These are phyloP conservation scores for Botrytis hyacinthi DNA, from an alignment of 2,329 filamentous ascomycete species.

Conservation along the genomic window DNA sequence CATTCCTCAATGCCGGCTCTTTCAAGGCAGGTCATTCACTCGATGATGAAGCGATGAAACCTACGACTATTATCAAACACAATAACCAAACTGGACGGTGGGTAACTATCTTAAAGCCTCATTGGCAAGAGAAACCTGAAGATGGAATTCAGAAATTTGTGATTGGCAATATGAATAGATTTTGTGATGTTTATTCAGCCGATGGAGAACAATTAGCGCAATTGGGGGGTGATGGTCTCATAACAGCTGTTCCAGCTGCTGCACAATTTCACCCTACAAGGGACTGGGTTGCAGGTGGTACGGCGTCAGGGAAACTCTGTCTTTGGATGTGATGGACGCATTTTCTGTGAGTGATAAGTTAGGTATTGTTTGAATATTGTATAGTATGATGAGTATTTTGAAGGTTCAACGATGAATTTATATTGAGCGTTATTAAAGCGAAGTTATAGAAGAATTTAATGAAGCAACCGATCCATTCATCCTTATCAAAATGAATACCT, in stretches of 20 bases:
- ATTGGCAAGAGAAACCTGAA: slow-evolving; percentile 80
- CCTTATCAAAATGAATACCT: not conserved
- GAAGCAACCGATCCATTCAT: not conserved
- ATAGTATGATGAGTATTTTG: not conserved
- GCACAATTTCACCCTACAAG: slow-evolving; percentile 82
- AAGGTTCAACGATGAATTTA: not conserved
- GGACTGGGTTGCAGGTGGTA: slow-evolving; percentile 92
- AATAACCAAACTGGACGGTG: slow-evolving; percentile 96
- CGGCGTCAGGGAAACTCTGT: slow-evolving; percentile 86
- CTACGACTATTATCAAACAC: slow-evolving; percentile 68
- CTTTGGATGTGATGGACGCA: slow-evolving; percentile 69
- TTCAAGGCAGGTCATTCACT: slow-evolving; percentile 62
- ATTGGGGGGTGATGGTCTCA: slow-evolving; percentile 73
- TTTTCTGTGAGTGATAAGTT: not conserved
- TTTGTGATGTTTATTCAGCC: slow-evolving; percentile 84
- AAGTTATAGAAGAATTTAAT: not conserved
- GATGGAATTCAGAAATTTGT: slow-evolving; percentile 84
- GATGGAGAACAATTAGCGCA: slow-evolving; percentile 87
- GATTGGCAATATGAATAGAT: slow-evolving; percentile 97
- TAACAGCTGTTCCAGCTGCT: slow-evolving; percentile 91
- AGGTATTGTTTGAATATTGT: not conserved
- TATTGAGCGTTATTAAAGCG: not conserved
- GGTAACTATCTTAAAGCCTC: slow-evolving; percentile 79
- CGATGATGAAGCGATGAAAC: slow-evolving; percentile 62
- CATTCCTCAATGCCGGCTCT: slow-evolving; percentile 60